Percentiles rank a stretch among this genome's conserved stretches.
Conservation (phyloP, 2,329 filamentous ascomycete genomes). For the Chaetomiaceae sp. region DNA sequence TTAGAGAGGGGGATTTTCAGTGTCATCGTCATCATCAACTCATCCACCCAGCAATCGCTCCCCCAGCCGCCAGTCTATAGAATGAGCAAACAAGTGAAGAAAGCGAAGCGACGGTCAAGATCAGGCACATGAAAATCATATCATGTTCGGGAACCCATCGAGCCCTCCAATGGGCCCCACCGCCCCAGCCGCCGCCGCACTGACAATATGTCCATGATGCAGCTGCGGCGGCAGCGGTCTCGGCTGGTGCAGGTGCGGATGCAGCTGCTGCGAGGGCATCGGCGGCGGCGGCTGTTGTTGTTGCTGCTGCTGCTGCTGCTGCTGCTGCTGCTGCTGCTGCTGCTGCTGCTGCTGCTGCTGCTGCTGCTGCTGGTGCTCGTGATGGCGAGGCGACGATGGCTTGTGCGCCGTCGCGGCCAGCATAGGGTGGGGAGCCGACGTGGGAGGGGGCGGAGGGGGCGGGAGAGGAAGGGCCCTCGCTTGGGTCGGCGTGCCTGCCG, state of each 20-base stretch:
- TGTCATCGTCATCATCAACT: not conserved
- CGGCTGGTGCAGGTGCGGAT: constrained; percentile 17
- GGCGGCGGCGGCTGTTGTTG: constrained; percentile 14
- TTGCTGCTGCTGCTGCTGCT: constrained; percentile 16
- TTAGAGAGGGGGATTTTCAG: too few species aligned
- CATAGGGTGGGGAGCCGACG: constrained; percentile 22
- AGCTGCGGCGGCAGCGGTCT: constrained; percentile 20
- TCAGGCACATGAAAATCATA: constrained; percentile 27
- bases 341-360: constrained; percentile 18
- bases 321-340: constrained; percentile 19
- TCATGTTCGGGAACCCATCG: constrained; percentile 42
- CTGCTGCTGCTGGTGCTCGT: constrained; percentile 18
- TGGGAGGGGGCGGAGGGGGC: too few species aligned
- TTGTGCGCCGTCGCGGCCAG: constrained; percentile 26
- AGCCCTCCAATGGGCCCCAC: constrained; percentile 23
- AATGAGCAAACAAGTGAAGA: not conserved
- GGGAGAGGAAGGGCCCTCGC: too few species aligned
- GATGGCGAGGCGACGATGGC: constrained; percentile 3
- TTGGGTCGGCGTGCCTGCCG: constrained; percentile 36
- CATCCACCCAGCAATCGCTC: not conserved
- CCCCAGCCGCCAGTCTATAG: not conserved
- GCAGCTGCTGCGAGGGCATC: constrained; percentile 20
- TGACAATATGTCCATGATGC: too few species aligned
- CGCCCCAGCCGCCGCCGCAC: too few species aligned
- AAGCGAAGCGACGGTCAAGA: not conserved